Conservation (phyloP, 495 filamentous ascomycete species). For the Aspergillus wentii region DNA sequence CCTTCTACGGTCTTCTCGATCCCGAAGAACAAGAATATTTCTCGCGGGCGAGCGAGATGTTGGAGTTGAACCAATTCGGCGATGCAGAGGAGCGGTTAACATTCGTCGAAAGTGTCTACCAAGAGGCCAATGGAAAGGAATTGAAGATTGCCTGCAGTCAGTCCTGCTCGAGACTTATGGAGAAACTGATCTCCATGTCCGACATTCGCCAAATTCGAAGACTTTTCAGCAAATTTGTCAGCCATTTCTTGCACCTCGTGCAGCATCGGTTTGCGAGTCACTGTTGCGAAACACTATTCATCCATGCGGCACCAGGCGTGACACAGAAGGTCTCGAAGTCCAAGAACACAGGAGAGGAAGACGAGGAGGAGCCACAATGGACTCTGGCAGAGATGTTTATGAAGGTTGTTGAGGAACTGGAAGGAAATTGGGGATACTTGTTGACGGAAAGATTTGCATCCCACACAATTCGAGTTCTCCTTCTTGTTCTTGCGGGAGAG, state of each 20-base stretch:
- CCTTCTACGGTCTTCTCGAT: conserved; percentile 87
- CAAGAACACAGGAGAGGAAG: conserved; percentile 31
- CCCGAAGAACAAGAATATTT: conserved; percentile 94
- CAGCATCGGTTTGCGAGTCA: conserved; percentile 96
- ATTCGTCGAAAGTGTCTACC: conserved; percentile 81
- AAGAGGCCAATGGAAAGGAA: conserved; percentile 85
- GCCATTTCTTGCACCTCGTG: conserved; percentile 84
- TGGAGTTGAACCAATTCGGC: conserved; percentile 82
- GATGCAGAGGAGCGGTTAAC: conserved; percentile 69
- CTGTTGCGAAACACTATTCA: conserved; percentile 91
- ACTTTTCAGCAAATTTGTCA: conserved; percentile 75
- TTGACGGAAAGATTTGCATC: conserved; percentile 88
- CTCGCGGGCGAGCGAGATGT: conserved; percentile 75
- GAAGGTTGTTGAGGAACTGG: conserved; percentile 72
- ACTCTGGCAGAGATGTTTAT: conserved; percentile 86
- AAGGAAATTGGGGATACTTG: conserved; percentile 76
- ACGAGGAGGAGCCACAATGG: conserved; percentile 33
- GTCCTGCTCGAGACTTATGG: conserved; percentile 89
- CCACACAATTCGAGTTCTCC: conserved; percentile 78
- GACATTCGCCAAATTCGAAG: conserved; percentile 75
- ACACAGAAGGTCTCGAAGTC: conserved; percentile 53
- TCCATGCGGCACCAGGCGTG: conserved; percentile 72
- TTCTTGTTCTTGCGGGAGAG: conserved; percentile 80
- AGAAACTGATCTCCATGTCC: conserved; percentile 80
- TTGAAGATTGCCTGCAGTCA: conserved; percentile 94